phyloP scores from a whole-genome alignment of 2,329 filamentous ascomycete species.

The Leptographium wingfieldii region DNA sequence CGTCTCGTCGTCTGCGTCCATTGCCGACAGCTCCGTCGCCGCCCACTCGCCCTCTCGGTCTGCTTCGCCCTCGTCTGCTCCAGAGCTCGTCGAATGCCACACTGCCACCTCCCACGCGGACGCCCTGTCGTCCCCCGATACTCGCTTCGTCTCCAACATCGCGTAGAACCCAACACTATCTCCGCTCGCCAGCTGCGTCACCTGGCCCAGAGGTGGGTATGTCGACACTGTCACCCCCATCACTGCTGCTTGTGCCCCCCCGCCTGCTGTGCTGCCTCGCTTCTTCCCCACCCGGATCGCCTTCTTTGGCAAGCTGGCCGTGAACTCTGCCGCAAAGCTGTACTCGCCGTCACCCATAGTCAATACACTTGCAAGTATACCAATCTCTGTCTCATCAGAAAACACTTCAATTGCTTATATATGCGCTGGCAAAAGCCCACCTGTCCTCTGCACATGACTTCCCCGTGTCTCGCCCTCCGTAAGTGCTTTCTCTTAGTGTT shows the following conservation, averaged over 20 bases:
- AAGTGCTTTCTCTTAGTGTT: too few relatives aligned
- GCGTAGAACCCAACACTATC: constrained; percentile 48
- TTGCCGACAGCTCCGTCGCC: constrained; percentile 32
- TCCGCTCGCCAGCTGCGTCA: constrained; percentile 43
- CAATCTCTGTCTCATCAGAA: too few relatives aligned
- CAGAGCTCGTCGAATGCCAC: constrained; percentile 45
- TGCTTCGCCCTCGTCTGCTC: not conserved
- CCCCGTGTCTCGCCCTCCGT: too few relatives aligned
- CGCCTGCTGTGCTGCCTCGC: not conserved
- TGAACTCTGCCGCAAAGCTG: constrained; percentile 11
- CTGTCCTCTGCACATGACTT: too few relatives aligned
- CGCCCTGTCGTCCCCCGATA: constrained; percentile 18
- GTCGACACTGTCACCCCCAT: constrained; percentile 17
- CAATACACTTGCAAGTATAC: not conserved
- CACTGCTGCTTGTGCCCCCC: not conserved
- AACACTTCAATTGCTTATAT: too few relatives aligned
- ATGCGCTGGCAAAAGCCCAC: too few relatives aligned
- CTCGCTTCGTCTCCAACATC: constrained; percentile 54
- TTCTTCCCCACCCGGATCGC: not conserved
- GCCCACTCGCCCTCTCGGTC: constrained; percentile 22
- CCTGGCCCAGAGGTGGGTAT: constrained; percentile 64
- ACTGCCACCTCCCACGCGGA: constrained; percentile 57
- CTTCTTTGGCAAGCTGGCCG: constrained; percentile 9
- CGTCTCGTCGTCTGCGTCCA: constrained; percentile 6
- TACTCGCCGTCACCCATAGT: not conserved